Evolutionary conservation across 352 stramenopile species (phyloP).

Genomic region (Phytophthora tentaculata): DNA sequence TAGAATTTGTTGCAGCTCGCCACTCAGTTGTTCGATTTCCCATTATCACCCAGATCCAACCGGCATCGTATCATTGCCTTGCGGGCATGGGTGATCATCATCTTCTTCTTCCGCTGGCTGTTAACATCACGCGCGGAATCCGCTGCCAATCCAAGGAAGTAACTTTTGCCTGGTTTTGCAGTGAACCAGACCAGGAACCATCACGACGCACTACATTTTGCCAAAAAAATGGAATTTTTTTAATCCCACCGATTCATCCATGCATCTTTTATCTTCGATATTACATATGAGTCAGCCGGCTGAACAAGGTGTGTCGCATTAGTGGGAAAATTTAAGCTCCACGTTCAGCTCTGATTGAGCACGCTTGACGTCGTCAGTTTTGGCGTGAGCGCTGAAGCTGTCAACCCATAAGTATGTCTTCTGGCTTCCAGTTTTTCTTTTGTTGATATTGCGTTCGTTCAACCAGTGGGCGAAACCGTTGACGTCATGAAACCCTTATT

Average conservation of each 20-base stretch:
- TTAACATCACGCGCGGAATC: not conserved
- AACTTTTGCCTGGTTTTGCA: not conserved
- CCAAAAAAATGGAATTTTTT: not conserved
- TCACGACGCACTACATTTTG: not conserved
- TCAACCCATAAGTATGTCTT: not conserved
- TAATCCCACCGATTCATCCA: not conserved
- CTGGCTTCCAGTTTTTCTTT: not conserved
- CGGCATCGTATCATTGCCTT: no score
- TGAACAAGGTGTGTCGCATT: not conserved
- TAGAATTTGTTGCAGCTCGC: no score
- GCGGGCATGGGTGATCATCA: no score
- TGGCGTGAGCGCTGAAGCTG: not conserved
- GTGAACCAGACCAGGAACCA: not conserved
- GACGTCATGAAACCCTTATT: not conserved
- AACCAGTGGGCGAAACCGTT: not conserved
- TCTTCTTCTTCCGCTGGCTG: not conserved
- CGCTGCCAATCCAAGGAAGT: not conserved
- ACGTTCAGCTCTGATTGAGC: not conserved
- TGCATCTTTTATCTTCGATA: no score
- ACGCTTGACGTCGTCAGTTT: not conserved
- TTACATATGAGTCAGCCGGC: not conserved
- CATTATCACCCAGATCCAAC: no score
- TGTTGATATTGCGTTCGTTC: not conserved
- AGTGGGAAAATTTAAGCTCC: no score
- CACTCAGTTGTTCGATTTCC: no score